Percentiles rank a stretch among this genome's conserved stretches.
Evolutionary conservation across 768 basidiomycete species (phyloP).

Genomic region (Lyophyllum decastes): DNA sequence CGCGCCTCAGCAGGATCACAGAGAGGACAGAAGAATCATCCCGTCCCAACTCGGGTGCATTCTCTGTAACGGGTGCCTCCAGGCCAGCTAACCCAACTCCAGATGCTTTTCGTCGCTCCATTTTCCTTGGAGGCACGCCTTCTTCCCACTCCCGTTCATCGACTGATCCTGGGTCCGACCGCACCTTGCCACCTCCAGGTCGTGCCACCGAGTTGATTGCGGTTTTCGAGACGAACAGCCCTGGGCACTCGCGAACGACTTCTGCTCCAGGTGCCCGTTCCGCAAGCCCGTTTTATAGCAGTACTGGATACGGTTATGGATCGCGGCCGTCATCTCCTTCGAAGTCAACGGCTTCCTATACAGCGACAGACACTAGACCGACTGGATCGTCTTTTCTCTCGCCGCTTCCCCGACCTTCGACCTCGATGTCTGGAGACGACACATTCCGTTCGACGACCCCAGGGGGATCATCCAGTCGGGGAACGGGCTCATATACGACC

Average conservation of each 20-base stretch:
- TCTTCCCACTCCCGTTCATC: conserved; percentile 53
- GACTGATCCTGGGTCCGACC: conserved; percentile 55
- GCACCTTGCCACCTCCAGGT: conserved; percentile 50
- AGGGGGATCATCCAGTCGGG: conserved; percentile 21
- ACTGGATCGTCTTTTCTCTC: conserved; percentile 48
- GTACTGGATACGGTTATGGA: conserved; percentile 34
- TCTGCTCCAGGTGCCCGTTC: conserved; percentile 50
- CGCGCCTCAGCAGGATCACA: conserved; percentile 72
- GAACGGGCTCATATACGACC: conserved; percentile 33
- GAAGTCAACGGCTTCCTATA: conserved; percentile 42
- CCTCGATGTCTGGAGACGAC: conserved; percentile 27
- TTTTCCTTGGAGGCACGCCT: conserved; percentile 36
- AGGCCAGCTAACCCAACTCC: conserved; percentile 42
- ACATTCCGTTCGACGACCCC: conserved; percentile 31
- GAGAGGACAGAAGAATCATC: conserved; percentile 77
- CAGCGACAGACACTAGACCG: conserved; percentile 31
- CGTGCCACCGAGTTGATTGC: conserved; percentile 74
- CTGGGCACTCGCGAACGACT: conserved; percentile 53
- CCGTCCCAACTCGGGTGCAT: conserved; percentile 53
- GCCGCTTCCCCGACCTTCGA: conserved; percentile 41
- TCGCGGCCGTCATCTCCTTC: conserved; percentile 50
- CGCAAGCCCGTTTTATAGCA: conserved; percentile 36
- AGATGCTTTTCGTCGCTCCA: conserved; percentile 50
- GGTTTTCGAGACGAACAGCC: conserved; percentile 57
- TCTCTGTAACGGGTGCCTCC: conserved; percentile 29